Percentiles rank a stretch among this genome's conserved stretches.
phyloP scores from a whole-genome alignment of 176 grass and related monocot species.

The Aegilops tauschii region DNA sequence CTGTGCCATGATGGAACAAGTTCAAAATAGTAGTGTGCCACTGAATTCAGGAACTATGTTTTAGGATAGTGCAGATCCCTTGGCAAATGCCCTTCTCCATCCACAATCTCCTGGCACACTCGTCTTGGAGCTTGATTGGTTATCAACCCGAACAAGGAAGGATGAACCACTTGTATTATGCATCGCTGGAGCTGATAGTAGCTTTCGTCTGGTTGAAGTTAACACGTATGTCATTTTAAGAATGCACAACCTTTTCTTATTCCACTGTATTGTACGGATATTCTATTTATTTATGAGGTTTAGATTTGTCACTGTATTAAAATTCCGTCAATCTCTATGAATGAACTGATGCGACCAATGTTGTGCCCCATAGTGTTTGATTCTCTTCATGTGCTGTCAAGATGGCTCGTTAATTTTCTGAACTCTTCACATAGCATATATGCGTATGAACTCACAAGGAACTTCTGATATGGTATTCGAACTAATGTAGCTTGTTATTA shows the following conservation, averaged over 20 bases:
- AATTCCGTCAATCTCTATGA: conserved; percentile 10
- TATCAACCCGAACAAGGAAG: conserved; percentile 78
- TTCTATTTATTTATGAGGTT: conserved; percentile 18
- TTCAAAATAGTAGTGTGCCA: conserved; percentile 29
- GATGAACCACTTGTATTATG: conserved; percentile 90
- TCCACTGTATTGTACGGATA: not conserved
- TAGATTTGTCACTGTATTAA: not conserved
- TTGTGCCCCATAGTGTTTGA: not conserved
- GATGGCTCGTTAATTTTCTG: not conserved
- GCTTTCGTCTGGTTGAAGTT: conserved; percentile 95
- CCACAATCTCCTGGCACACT: conserved; percentile 96
- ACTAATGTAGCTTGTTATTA: conserved; percentile 10
- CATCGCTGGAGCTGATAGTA: conserved; percentile 99
- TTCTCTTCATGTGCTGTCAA: not conserved
- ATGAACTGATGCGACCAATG: not conserved
- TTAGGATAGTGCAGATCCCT: conserved; percentile 96
- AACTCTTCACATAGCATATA: conserved; percentile 2
- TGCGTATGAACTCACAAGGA: not conserved
- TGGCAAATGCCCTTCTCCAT: conserved; percentile 96
- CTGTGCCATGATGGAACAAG: conserved; percentile 1
- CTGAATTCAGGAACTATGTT: conserved; percentile 46
- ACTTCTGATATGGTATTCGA: not conserved
- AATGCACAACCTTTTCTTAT: conserved; percentile 7
- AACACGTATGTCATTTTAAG: conserved; percentile 77
- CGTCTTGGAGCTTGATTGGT: conserved; percentile 99